phyloP scores from a whole-genome alignment of 1,284 basidiomycete species.

The Phellinidium pouzarii region DNA sequence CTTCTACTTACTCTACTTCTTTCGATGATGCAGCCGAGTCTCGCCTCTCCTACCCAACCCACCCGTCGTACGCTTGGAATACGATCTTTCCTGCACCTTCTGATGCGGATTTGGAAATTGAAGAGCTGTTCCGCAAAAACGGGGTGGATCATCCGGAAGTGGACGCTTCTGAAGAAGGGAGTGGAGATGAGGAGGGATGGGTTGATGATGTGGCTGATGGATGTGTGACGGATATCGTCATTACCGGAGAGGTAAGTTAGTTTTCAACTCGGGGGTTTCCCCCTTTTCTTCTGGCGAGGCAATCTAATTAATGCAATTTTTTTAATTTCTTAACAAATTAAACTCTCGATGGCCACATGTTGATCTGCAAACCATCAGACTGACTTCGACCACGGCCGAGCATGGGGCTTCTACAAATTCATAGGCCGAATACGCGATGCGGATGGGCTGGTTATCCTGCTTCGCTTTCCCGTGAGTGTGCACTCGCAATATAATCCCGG shows the following conservation, averaged over 20 bases:
- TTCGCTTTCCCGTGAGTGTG: constrained; percentile 5
- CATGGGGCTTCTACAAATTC: constrained; percentile 4
- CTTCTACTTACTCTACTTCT: no score
- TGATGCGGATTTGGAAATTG: no score
- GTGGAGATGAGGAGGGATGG: background rate
- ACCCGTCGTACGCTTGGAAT: no score
- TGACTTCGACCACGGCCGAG: constrained; percentile 3
- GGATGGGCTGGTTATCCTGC: constrained; percentile 9
- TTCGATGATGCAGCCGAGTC: no score
- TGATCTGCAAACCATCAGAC: background rate
- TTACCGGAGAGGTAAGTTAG: constrained; percentile 10
- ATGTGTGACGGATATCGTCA: constrained; percentile 8
- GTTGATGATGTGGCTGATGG: background rate
- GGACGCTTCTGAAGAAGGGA: background rate
- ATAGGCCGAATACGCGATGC: constrained; percentile 2
- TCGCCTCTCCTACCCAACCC: no score
- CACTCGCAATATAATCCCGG: background rate
- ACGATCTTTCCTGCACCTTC: no score
- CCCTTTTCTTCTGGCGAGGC: background rate
- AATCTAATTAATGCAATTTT: background rate
- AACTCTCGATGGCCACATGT: background rate
- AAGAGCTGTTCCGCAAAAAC: no score
- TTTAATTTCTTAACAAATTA: background rate
- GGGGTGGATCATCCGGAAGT: no score
- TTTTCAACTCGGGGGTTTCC: background rate